Evolutionary conservation across 345 rosid species (phyloP).

Genomic region (Raphanus sativus): DNA sequence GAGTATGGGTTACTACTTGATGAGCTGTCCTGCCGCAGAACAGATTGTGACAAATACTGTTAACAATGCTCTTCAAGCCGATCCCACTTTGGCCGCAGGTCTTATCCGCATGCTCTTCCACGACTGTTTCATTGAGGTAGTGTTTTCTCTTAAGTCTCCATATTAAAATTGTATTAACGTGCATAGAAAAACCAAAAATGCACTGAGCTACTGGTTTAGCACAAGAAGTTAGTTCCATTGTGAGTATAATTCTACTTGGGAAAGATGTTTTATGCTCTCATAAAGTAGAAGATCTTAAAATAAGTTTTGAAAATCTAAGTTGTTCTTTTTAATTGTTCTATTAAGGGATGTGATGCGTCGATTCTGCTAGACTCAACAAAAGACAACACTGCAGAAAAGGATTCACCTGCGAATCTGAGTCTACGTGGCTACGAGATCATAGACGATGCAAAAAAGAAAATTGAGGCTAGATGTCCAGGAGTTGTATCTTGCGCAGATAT

Average conservation of each 20-base stretch:
- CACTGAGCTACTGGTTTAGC: no score
- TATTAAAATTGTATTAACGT: background rate
- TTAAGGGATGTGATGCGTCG: slow-evolving; percentile 89
- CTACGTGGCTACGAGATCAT: slow-evolving; percentile 79
- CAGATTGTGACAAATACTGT: slow-evolving; percentile 60
- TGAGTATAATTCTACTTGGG: no score
- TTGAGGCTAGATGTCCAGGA: slow-evolving; percentile 86
- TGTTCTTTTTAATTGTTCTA: background rate
- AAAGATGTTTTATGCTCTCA: no score
- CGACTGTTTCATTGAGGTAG: slow-evolving; percentile 84
- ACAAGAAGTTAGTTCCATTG: no score
- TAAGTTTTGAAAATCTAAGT: background rate
- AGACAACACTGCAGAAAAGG: slow-evolving; percentile 87
- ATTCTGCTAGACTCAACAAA: slow-evolving; percentile 80
- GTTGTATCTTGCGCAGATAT: slow-evolving; percentile 94
- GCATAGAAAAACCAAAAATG: no score
- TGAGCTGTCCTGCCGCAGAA: slow-evolving; percentile 78
- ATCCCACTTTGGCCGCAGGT: slow-evolving; percentile 84
- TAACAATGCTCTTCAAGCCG: slow-evolving; percentile 58
- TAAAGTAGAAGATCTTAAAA: no score
- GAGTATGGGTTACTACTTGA: slow-evolving; percentile 68
- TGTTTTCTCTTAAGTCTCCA: background rate
- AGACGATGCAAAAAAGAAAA: slow-evolving; percentile 68
- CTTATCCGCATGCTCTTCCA: slow-evolving; percentile 91
- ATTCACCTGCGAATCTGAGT: slow-evolving; percentile 85